Base-by-base conservation (phyloP, 371 early-diverging fungal genomes). In the Apophysomyces trapeziformis region DNA sequence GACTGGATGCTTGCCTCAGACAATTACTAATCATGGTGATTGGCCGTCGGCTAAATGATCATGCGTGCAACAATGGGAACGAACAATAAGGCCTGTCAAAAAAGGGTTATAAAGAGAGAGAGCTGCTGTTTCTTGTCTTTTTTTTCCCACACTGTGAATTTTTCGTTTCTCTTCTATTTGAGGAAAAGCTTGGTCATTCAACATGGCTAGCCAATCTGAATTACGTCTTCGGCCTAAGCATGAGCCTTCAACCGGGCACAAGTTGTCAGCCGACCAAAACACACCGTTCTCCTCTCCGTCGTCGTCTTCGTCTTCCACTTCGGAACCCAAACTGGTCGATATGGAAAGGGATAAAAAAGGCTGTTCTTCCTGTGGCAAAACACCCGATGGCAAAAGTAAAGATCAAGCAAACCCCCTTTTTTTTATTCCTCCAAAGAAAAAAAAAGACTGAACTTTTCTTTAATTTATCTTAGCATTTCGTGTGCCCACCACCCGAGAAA, bases 401-500 rank as follows among this genome's bases (percentile, higher is more conserved):
- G 32, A 26, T 26, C 32, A 26, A 26, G 3, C 32, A 1, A 26
- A 26, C 32, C 32, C 32, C 32, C 32, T 26, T 26, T 26, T 26
- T 26, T 26, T 26, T 26, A 26, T 26, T 26, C 32, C 32, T 26
- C 32, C 32, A 47, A 47, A 4, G 9, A 9, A 50, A 4, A 26
- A 9, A 50, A n/a, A 7, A 50, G 21, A 50, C 54, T 50, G 1
- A 16, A 13, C 8, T 14, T 47, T 1, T 5, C 7, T 44, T 8
- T 50, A 18, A 18, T 63, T 63, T 50, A 16, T 50, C 21, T 21
- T 63, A 86, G 85, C 76, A 7, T 87, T 87, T 65, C 61, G 68
- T 12, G 91, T 92, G 2, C 91, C 92, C 18, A 75, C 75, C 60
- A 92, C 92, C 18, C 75, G 74, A 61, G 89, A 90, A 61, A 85